Base-by-base conservation (phyloP, 345 rosid genomes). In the Eucalyptus melliodora region DNA sequence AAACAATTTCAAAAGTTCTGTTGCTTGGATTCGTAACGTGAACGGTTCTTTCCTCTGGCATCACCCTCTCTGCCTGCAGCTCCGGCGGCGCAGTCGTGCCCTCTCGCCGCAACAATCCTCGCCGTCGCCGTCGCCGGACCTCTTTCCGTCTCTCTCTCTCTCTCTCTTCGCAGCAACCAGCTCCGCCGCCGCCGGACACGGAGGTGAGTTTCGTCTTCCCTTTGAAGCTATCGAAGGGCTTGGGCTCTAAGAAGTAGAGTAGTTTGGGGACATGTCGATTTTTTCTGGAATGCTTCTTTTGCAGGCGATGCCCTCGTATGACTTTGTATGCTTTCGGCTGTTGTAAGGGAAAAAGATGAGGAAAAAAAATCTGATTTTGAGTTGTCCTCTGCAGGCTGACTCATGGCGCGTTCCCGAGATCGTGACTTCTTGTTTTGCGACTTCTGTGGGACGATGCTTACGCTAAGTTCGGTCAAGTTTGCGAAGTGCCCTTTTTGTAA, bases 341-440 rank as follows among this genome's bases (percentile, higher is more conserved):
- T n/a, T n/a, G n/a, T n/a, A n/a, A n/a, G n/a, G n/a, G n/a, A n/a
- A n/a, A n/a, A n/a, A n/a, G n/a, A n/a, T n/a, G n/a, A n/a, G n/a
- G n/a, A 17, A 47, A 47, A 47, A 8, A n/a, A 67, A 65, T 67
- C 40, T 67, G 40, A 67, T 31, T 67, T n/a, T n/a, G 60, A 2
- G 2, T 14, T 21, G 26, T 87, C 80, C n/a, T 11, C 44, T 87
- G 87, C 86, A 90, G 56, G 60, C 50, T 14, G 31, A 50, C 37
- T 51, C 81, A 93, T 92, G 95, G 92, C 91, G 26, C 87, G 19
- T 80, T 62, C 94, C 77, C 89, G 87, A 88, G 92, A 89, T 45
- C 92, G 92, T 21, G 92, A 91, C 86, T 95, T 95, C 91, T 87
- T 94, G 92, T 95, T 95, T 92, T 95, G 95, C 90, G 91, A 87